Evolutionary conservation across 768 basidiomycete species (phyloP).

Genomic region (Tricholoma sp.): DNA sequence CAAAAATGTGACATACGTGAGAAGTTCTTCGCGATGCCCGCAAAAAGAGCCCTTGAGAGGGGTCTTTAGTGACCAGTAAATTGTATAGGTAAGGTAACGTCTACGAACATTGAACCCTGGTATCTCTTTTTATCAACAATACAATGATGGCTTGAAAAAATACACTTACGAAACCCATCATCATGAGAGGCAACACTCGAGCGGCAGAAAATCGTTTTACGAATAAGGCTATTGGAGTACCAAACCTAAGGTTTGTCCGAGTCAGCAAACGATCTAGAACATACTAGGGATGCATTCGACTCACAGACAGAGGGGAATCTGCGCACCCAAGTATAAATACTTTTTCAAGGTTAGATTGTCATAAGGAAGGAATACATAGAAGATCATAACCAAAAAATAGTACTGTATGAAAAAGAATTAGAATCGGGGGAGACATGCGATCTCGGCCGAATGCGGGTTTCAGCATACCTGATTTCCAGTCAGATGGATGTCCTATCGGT

Average conservation of each 20-base stretch:
- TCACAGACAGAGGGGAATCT: constrained; percentile 45
- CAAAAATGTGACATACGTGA: constrained; percentile 23
- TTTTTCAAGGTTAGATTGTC: background rate
- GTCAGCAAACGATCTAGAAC: background rate
- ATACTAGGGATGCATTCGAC: constrained; percentile 2
- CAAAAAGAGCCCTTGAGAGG: constrained; percentile 34
- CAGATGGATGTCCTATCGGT: constrained; percentile 34
- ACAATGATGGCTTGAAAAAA: background rate
- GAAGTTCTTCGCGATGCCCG: constrained; percentile 42
- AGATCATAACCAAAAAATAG: constrained; percentile 44
- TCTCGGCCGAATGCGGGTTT: background rate
- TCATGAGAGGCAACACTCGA: constrained; percentile 41
- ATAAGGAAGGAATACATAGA: constrained; percentile 27
- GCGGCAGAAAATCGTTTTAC: constrained; percentile 45
- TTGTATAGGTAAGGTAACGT: background rate
- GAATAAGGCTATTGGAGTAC: constrained; percentile 45
- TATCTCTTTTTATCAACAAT: background rate
- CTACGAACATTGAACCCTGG: constrained; percentile 37
- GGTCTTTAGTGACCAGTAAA: background rate
- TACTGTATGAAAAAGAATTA: constrained; percentile 25
- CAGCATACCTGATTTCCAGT: constrained; percentile 37
- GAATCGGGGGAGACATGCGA: background rate
- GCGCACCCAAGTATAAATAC: background rate
- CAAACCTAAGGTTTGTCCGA: constrained; percentile 27
- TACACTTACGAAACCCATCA: constrained; percentile 44